phyloP scores from a whole-genome alignment of 2,329 filamentous ascomycete species.

The Colletotrichum limetticola region DNA sequence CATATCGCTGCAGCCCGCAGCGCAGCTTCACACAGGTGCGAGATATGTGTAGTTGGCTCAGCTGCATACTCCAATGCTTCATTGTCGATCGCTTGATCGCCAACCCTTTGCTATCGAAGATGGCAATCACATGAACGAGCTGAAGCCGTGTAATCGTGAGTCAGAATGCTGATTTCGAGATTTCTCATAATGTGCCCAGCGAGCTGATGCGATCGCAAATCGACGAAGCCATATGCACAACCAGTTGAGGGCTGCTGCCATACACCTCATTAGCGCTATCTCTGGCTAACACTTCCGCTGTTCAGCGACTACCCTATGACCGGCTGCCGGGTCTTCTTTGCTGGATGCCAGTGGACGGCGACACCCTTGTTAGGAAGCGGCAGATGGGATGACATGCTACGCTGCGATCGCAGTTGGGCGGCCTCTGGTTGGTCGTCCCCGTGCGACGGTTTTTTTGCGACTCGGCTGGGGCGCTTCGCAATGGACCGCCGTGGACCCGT shows the following conservation, averaged over 20 bases:
- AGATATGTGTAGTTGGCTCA: neutral
- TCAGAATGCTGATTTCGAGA: neutral
- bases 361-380: constrained; percentile 12
- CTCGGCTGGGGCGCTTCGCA: constrained; percentile 22
- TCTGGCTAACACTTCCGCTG: neutral
- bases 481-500: neutral
- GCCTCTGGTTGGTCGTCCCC: constrained; percentile 11
- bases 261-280: neutral
- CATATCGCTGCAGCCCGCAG: constrained; percentile 15
- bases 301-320: constrained; percentile 6
- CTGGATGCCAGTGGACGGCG: neutral
- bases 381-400: constrained; percentile 22
- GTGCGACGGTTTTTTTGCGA: neutral
- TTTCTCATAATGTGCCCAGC: neutral
- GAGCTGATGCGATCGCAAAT: neutral
- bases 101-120: neutral
- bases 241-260: neutral
- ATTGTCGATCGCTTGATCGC: constrained; percentile 22
- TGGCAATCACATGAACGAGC: neutral
- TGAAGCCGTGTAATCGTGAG: neutral
- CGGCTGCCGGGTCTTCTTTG: constrained; percentile 10
- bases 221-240: neutral
- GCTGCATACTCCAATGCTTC: neutral
- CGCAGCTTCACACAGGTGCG: neutral
- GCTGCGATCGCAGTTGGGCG: constrained; percentile 12